Conservation (phyloP, 192 early-diverging fungal genomes). For the Coemansia sp. region DNA sequence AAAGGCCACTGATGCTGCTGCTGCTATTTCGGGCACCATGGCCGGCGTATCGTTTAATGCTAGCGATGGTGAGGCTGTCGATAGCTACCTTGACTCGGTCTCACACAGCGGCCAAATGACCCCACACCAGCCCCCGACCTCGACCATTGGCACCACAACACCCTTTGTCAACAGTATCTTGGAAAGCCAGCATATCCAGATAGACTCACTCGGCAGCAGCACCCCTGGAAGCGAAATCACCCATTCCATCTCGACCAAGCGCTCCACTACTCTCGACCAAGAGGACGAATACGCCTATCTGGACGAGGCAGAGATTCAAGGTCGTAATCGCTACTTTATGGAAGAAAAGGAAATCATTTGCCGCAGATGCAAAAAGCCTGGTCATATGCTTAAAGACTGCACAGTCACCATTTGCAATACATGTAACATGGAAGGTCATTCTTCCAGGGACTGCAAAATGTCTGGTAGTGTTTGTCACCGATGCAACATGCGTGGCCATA, state of each 20-base stretch:
- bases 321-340: slow-evolving; percentile 49
- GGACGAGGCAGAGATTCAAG: slow-evolving; percentile 48
- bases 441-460: slow-evolving; percentile 31
- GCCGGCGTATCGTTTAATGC: slow-evolving; percentile 22
- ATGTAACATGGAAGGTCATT: slow-evolving; percentile 39
- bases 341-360: slow-evolving; percentile 45
- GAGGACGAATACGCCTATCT: slow-evolving; percentile 43
- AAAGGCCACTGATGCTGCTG: neutral
- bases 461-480: slow-evolving; percentile 40
- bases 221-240: slow-evolving; percentile 1
- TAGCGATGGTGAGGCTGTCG: slow-evolving; percentile 24
- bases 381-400: slow-evolving; percentile 47
- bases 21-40: neutral
- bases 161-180: neutral
- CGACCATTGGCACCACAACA: neutral
- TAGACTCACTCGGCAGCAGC: slow-evolving; percentile 20
- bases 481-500: slow-evolving; percentile 47
- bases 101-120: slow-evolving; percentile 15
- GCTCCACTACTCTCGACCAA: slow-evolving; percentile 1
- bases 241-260: slow-evolving; percentile 8
- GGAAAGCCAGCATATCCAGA: slow-evolving; percentile 31
- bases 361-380: slow-evolving; percentile 26
- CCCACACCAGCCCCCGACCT: slow-evolving; percentile 1
- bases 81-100: slow-evolving; percentile 28
- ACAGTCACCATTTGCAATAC: slow-evolving; percentile 24